Conservation (phyloP, 768 basidiomycete species). For the Epithele typhae region DNA sequence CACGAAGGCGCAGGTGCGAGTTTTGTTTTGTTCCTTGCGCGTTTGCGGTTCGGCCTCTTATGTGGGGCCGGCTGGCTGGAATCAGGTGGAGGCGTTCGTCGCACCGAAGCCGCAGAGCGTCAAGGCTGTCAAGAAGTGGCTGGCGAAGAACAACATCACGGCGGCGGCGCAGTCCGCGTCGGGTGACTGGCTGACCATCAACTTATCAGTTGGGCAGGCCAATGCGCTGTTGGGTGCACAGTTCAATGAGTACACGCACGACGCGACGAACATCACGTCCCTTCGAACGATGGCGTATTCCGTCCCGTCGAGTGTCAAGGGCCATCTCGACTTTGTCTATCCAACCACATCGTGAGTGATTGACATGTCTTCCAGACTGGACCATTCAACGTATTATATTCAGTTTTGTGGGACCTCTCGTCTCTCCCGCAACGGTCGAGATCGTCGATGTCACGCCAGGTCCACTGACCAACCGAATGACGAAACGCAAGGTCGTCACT, state of each 20-base stretch:
- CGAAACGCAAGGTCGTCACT: not conserved
- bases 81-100: constrained; percentile 40
- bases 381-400: too few species aligned
- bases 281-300: constrained; percentile 29
- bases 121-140: constrained; percentile 22
- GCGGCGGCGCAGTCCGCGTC: constrained; percentile 17
- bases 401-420: constrained; percentile 32
- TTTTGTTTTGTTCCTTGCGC: too few species aligned
- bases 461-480: not conserved
- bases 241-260: constrained; percentile 23
- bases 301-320: constrained; percentile 21
- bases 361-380: too few species aligned
- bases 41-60: too few species aligned
- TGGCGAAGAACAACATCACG: constrained; percentile 20
- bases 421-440: not conserved
- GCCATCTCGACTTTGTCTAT: constrained; percentile 24
- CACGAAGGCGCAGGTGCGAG: constrained; percentile 28
- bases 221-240: constrained; percentile 23
- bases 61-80: too few species aligned
- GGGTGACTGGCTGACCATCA: constrained; percentile 25
- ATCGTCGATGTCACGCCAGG: not conserved
- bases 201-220: constrained; percentile 22
- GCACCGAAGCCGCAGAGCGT: constrained; percentile 18
- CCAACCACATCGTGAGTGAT: constrained; percentile 26
- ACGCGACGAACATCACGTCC: constrained; percentile 13